Evolutionary conservation across 164 flowering plant genomes (phyloP).

Genomic region (Tinospora cordifolia): DNA sequence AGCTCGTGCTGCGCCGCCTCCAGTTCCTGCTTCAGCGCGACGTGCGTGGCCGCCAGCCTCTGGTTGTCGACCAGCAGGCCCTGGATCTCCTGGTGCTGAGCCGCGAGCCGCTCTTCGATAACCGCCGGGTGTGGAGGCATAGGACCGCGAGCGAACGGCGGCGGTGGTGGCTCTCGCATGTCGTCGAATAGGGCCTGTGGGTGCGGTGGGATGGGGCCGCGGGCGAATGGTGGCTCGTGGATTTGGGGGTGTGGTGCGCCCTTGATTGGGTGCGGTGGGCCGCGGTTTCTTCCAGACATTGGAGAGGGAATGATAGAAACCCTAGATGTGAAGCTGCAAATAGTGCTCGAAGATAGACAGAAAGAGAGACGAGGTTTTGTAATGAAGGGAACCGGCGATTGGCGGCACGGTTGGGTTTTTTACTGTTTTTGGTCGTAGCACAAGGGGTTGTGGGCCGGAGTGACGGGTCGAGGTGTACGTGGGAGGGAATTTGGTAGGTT

Average conservation of each 20-base stretch:
- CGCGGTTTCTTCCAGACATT: conserved; percentile 5
- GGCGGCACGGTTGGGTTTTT: too few species aligned
- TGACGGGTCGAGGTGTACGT: too few species aligned
- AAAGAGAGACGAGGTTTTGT: too few species aligned
- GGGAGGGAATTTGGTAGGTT: too few species aligned
- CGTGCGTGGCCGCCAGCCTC: conserved; percentile 87
- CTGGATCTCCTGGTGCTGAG: conserved; percentile 76
- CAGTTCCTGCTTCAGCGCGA: conserved; percentile 84
- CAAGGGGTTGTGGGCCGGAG: too few species aligned
- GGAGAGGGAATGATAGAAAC: not conserved
- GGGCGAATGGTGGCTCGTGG: conserved; percentile 44
- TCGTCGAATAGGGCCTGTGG: conserved; percentile 61
- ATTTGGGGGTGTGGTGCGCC: conserved; percentile 12
- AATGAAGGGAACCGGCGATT: too few species aligned
- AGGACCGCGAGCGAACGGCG: conserved; percentile 28
- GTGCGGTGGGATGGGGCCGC: conserved; percentile 58
- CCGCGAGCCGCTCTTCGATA: conserved; percentile 68
- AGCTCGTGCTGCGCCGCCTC: conserved; percentile 66
- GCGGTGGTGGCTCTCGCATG: conserved; percentile 54
- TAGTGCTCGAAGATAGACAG: too few species aligned
- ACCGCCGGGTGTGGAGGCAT: conserved; percentile 50
- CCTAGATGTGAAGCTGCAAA: too few species aligned
- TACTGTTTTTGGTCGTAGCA: too few species aligned
- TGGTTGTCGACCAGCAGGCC: conserved; percentile 73
- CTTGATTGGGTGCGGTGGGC: not conserved